These are phyloP conservation scores for Dictyostelium gargantuum DNA, from an alignment of 208 protist genomes.

Conservation along the genomic window DNA sequence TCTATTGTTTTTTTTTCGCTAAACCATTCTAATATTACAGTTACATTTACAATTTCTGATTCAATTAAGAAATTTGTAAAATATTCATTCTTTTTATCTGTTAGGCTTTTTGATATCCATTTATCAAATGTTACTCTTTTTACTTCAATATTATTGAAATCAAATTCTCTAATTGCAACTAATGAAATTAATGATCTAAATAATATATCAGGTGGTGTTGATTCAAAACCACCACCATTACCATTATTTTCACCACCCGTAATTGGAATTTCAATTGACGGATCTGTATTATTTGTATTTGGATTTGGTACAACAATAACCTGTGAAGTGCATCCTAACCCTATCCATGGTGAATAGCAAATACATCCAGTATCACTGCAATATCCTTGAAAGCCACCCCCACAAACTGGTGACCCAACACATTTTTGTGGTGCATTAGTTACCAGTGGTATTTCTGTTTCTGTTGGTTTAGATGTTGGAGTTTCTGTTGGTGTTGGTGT, in stretches of 20 bases:
- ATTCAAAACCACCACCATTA: too few species aligned
- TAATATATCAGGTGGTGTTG: neutral
- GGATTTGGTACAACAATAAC: neutral
- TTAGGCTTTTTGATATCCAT: neutral
- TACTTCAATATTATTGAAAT: neutral
- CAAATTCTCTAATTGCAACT: neutral
- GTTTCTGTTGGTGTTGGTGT: too few species aligned
- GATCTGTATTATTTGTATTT: neutral
- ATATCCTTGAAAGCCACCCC: neutral
- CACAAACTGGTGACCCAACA: neutral
- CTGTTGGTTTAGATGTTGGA: too few species aligned
- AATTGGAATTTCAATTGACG: neutral
- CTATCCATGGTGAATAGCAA: neutral
- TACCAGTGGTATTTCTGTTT: neutral
- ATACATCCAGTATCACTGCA: neutral
- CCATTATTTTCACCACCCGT: neutral
- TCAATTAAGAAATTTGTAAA: too few species aligned
- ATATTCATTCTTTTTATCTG: neutral
- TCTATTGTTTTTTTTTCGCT: neutral
- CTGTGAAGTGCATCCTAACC: neutral
- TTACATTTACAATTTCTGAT: neutral
- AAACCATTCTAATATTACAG: neutral
- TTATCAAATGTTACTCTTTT: neutral
- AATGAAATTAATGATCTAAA: neutral
- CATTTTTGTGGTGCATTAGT: neutral